Evolutionary conservation across 2,329 filamentous ascomycete species (phyloP), one percentile per base, ranked within the genome.

Genomic region (Apiospora kogelbergensis): DNA sequence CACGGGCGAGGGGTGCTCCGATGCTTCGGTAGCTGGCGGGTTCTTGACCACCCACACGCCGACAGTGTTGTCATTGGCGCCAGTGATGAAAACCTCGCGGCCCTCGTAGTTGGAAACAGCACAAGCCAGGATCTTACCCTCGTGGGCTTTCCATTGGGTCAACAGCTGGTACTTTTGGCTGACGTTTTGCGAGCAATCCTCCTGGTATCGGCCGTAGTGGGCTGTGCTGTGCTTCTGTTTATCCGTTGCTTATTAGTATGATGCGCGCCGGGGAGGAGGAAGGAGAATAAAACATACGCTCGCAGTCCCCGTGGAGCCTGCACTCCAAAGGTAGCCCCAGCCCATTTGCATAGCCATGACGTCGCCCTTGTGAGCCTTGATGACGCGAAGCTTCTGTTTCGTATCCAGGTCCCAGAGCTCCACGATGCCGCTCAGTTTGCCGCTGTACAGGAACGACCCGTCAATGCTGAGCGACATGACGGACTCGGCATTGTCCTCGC

Each of bases 361-460:
- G 78, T 98, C 94, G 57, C 90, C 91, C 42, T 88, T 89, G 74
- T 94, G 92, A 0, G 91, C 90, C 76, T 92, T 94, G 76, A 99
- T 91, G 22, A 93, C 94, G 69, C 96, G 88, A 60, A 99, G 86
- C 65, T 96, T 90, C 80, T 99, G 96, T 67, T 92, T 90, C 0
- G 96, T 98, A 77, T 98, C 95, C 17, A 99, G 85, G 78, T 99
- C 97, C 95, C 97, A 99, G 13, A 99, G 89, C 78, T 98, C 95
- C 70, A 99, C 89, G 66, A 97, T 88, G 26, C 96, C 97, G 46
- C 93, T 90, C 0, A 94, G 88, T 74, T 97, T 92, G 63, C 96
- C 96, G 70, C 93, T 93, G 77, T 98, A 99, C 5, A 99, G 85
- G 73, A 99, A 97, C 0, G 94, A 95, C 0, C 94, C 94, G 71